Base-by-base conservation (phyloP, 108 stramenopile species). In the Fragilaria crotonensis region DNA sequence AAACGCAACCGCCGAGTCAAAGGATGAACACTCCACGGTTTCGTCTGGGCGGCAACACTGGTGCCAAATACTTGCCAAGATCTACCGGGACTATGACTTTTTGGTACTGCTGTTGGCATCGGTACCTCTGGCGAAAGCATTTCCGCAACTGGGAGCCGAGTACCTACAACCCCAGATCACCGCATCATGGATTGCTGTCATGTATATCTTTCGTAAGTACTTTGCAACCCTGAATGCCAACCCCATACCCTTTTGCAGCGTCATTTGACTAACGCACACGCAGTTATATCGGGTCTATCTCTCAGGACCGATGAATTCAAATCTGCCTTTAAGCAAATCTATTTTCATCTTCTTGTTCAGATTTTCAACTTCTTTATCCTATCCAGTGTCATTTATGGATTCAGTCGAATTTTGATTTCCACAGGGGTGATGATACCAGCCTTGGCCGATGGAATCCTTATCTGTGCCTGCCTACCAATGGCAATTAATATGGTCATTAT, bases 401-500 rank as follows among this genome's bases (percentile, higher is more conserved):
- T 77, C 33, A 66, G 73, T 2, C 59, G 71, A 3, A 31, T 78
- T 36, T 67, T 88, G 68, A 46, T 21, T 1, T 19, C 28, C 25
- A 22, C 56, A 2, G 31, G 48, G 23, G 32, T 33, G 2, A 5
- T 65, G 19, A 21, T 4, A 3, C 5, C 45, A 18, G 47, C 33
- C 23, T 33, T 65, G 17, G 45, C 46, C 19, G 55, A 65, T 33
- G 64, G 64, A 14, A 70, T 88, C 74, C 47, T 58, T 9, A 77
- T 88, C 2, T 80, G 74, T 25, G 64, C 77, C 3, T 78, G 64
- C 21, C 48, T 88, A 0, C 87, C 87, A 2, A 72, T 83, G 19
- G 75, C 87, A 20, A 66, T 88, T 11, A 88, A 78, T 25, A 83
- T 84, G 81, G 75, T 76, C 0, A 53, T 83, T 21, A 79, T 87